Conservation (phyloP, 768 basidiomycete genomes). For the Phanerodontia chrysosporium region DNA sequence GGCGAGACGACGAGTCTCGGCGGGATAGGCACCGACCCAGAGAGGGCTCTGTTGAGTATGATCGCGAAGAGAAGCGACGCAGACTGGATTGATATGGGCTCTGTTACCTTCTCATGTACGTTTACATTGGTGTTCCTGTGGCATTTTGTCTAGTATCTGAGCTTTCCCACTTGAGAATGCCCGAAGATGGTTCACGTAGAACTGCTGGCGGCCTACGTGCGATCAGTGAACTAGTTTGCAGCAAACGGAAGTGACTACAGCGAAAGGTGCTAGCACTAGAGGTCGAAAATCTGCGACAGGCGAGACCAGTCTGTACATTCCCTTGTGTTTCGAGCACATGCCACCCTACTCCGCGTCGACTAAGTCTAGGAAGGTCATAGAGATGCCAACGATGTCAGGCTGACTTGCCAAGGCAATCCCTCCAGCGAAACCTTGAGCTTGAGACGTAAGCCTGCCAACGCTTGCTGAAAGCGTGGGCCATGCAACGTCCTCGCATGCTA, state of each 20-base stretch:
- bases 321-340: not conserved
- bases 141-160: not conserved
- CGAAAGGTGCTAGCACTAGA: not conserved
- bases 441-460: not conserved
- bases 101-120: not conserved
- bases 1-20: constrained; percentile 17
- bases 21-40: constrained; percentile 23
- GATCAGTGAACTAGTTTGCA: no score
- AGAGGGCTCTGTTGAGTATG: constrained; percentile 25
- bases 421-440: not conserved
- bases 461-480: not conserved
- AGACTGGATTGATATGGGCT: constrained; percentile 29
- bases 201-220: no score
- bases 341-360: not conserved
- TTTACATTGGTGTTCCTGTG: not conserved
- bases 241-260: no score
- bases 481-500: no score
- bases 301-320: not conserved
- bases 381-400: not conserved
- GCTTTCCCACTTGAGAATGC: not conserved
- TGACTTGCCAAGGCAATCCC: not conserved
- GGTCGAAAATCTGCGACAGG: not conserved
- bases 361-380: not conserved
- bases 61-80: constrained; percentile 30
- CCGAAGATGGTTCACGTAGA: no score